Evolutionary conservation across 2,329 filamentous ascomycete genomes (phyloP), one percentile per base, ranked within the genome.

Genomic region (Coniochaeta sp.): DNA sequence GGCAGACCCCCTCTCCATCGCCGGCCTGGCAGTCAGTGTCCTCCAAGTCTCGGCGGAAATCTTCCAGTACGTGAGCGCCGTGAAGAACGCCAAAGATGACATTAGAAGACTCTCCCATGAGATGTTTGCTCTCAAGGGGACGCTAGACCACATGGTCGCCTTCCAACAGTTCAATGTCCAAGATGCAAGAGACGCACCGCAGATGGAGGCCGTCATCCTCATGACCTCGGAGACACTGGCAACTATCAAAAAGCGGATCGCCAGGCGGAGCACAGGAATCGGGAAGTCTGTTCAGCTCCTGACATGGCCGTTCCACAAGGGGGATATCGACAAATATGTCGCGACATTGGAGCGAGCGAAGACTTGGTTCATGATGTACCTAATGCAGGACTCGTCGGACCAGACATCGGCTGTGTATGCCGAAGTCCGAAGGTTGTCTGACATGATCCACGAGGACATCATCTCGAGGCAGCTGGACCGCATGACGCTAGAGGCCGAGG

Each of bases 281-380:
- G 56, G 55, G 10, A 55, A 52, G 7, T 54, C 55, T 5, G 38
- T 53, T 7, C 52, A 53, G 30, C 45, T 27, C 16, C 48, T 57
- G 1, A 46, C 55, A n/a, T 61, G 59, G 59, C 58, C 60, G 6
- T 58, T 60, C 24, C 53, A 53, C 30, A 51, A 51, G 12, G 55
- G 40, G 1, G 55, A 61, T 24, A 45, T 61, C 4, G 49, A 57
- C 30, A 58, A 59, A 16, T 57, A 59, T 16, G 47, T 62, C 24
- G 49, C 48, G 16, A 57, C 55, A 10, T 35, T 60, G 3, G 60
- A 62, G 32, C 51, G 58, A 16, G 53, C 58, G 38, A 61, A 62
- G 51, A 57, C 57, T 2, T 61, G 59, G 60, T 61, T 61, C 42
- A 56, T 62, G 33, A 60, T 62, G 58, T 52, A 59, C 1, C 51